Evolutionary conservation across 208 protist species (phyloP).

Genomic region (Vickermania spadyakhi): DNA sequence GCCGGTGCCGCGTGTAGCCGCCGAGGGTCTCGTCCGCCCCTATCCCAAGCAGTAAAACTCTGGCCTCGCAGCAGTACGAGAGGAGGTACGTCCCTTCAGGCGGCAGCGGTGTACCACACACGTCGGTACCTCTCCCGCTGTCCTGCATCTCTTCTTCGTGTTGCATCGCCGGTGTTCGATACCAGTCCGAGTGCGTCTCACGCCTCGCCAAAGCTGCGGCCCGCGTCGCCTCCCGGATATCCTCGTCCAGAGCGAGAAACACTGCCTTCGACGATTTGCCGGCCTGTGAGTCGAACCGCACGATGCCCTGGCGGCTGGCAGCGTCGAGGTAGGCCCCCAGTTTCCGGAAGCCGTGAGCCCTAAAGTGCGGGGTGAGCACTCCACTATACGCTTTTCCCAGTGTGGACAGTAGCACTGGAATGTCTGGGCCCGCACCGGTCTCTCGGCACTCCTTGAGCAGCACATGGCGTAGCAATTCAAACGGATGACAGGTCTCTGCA

Average conservation of each 20-base stretch:
- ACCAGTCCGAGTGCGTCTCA: background rate
- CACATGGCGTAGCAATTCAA: slow-evolving; percentile 48
- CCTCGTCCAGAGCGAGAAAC: slow-evolving; percentile 32
- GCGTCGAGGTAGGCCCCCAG: slow-evolving; percentile 74
- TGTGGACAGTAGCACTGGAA: slow-evolving; percentile 71
- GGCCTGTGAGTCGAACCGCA: slow-evolving; percentile 50
- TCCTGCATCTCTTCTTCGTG: background rate
- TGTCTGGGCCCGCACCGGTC: slow-evolving; percentile 21
- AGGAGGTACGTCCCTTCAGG: slow-evolving; percentile 14
- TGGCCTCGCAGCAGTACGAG: slow-evolving; percentile 43
- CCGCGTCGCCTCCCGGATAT: slow-evolving; percentile 18
- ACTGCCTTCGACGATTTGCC: slow-evolving; percentile 56
- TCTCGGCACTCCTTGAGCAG: slow-evolving; percentile 53
- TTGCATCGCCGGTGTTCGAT: background rate
- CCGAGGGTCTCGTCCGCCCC: slow-evolving; percentile 95
- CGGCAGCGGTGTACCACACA: slow-evolving; percentile 8
- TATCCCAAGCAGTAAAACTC: slow-evolving; percentile 90
- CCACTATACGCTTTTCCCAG: slow-evolving; percentile 79
- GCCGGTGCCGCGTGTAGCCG: slow-evolving; percentile 92
- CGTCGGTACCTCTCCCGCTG: background rate
- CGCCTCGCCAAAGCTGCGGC: background rate
- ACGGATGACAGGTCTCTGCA: slow-evolving; percentile 10
- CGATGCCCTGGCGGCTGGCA: slow-evolving; percentile 43
- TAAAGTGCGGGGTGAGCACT: slow-evolving; percentile 42
- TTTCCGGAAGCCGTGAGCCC: slow-evolving; percentile 65